phyloP scores from a whole-genome alignment of 768 basidiomycete species.

The Pleurotus tuoliensis region DNA sequence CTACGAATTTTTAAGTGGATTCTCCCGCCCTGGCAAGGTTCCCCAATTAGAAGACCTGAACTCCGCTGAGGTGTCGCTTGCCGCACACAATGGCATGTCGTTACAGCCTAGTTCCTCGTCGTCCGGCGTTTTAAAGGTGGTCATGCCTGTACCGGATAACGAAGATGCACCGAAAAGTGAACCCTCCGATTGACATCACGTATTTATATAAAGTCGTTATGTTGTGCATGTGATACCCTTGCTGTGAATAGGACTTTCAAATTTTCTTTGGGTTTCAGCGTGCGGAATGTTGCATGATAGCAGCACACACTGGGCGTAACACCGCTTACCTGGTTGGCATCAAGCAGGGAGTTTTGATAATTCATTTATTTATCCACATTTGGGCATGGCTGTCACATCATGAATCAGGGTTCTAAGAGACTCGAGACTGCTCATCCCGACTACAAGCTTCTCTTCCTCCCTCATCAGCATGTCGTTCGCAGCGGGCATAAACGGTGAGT shows the following conservation, averaged over 20 bases:
- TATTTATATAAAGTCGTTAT: neutral
- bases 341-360: slow-evolving; percentile 8
- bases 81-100: slow-evolving; percentile 44
- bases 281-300: neutral
- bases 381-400: slow-evolving; percentile 5
- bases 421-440: slow-evolving; percentile 1
- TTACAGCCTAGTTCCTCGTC: slow-evolving; percentile 33
- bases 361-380: slow-evolving; percentile 7
- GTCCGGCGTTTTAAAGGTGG: slow-evolving; percentile 15
- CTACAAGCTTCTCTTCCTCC: slow-evolving; percentile 18
- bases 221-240: neutral
- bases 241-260: neutral
- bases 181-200: neutral
- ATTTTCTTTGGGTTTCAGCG: neutral
- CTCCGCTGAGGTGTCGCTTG: slow-evolving; percentile 42
- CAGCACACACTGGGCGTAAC: neutral
- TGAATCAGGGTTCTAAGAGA: neutral
- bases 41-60: slow-evolving; percentile 42
- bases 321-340: slow-evolving; percentile 2
- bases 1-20: slow-evolving; percentile 49
- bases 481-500: slow-evolving; percentile 38
- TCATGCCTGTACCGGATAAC: slow-evolving; percentile 1
- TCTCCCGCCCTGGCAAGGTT: slow-evolving; percentile 38
- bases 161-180: neutral
- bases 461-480: slow-evolving; percentile 40